phyloP scores from a whole-genome alignment of 306 rosid species.

The Quercus cerris region DNA sequence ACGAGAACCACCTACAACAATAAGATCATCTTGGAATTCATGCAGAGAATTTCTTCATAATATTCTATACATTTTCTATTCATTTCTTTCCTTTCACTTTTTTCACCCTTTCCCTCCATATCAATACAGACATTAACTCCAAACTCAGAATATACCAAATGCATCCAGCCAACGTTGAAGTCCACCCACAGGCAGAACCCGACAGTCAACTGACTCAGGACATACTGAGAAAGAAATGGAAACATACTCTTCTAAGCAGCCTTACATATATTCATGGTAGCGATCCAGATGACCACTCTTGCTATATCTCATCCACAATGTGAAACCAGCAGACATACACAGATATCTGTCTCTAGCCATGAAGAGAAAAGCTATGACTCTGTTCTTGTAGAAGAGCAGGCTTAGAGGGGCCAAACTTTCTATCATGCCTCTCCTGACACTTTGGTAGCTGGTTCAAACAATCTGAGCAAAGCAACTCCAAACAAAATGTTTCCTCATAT shows the following conservation, averaged over 20 bases:
- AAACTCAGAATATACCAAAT: neutral
- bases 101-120: neutral
- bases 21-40: neutral
- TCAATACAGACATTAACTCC: neutral
- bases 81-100: neutral
- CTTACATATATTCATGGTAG: neutral
- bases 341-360: constrained; percentile 20
- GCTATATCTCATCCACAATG: constrained; percentile 16
- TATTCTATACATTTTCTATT: neutral
- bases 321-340: neutral
- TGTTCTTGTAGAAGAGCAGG: constrained; percentile 28
- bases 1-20: neutral
- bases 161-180: constrained; percentile 7
- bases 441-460: constrained; percentile 46
- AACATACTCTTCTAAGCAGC: constrained; percentile 6
- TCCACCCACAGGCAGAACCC: constrained; percentile 2
- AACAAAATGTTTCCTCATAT: constrained; percentile 83
- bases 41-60: constrained; percentile 1
- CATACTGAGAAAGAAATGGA: neutral
- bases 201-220: neutral
- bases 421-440: constrained; percentile 35
- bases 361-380: constrained; percentile 20
- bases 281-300: constrained; percentile 2
- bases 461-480: constrained; percentile 71
- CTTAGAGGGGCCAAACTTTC: constrained; percentile 21